A percentile compares a stretch with the other conserved stretches of the same genome.
Conservation (phyloP, 2,329 filamentous ascomycete species). For the Gyromitra esculenta region DNA sequence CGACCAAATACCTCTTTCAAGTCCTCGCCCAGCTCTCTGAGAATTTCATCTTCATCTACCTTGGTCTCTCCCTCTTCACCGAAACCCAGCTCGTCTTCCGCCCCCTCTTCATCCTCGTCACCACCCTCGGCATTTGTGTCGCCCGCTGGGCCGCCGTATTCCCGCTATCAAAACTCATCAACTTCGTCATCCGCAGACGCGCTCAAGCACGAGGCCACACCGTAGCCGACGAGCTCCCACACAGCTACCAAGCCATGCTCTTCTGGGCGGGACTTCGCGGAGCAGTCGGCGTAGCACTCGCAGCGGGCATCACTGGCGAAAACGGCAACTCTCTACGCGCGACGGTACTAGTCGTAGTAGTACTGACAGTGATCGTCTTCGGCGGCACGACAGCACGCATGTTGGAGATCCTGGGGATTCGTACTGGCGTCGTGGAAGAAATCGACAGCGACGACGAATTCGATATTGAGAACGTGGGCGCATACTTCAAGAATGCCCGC, state of each 20-base stretch:
- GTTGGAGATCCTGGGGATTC: slow-evolving; percentile 96
- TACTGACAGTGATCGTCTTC: slow-evolving; percentile 98
- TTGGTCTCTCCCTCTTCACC: slow-evolving; percentile 93
- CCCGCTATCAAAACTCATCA: slow-evolving; percentile 86
- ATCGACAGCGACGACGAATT: slow-evolving; percentile 98
- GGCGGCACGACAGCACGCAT: slow-evolving; percentile 96
- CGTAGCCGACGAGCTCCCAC: slow-evolving; percentile 85
- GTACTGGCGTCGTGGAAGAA: slow-evolving; percentile 94
- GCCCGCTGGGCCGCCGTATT: slow-evolving; percentile 95
- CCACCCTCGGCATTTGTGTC: slow-evolving; percentile 87
- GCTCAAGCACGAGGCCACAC: slow-evolving; percentile 79
- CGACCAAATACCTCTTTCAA: slow-evolving; percentile 97
- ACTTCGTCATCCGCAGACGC: slow-evolving; percentile 89
- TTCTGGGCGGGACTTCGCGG: slow-evolving; percentile 97
- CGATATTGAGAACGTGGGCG: slow-evolving; percentile 83
- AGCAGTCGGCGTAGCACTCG: slow-evolving; percentile 92
- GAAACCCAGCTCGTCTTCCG: slow-evolving; percentile 89
- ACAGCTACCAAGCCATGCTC: slow-evolving; percentile 99
- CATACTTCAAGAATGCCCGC: slow-evolving; percentile 82
- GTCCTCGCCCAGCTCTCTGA: slow-evolving; percentile 93
- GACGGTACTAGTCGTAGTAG: slow-evolving; percentile 96
- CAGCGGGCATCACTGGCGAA: slow-evolving; percentile 83
- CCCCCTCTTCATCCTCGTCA: slow-evolving; percentile 92
- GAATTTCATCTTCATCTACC: slow-evolving; percentile 99
- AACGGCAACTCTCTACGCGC: slow-evolving; percentile 86